These are phyloP conservation scores for Leucocoprinus leucothites DNA, from an alignment of 768 basidiomycete genomes.

Conservation along the genomic window DNA sequence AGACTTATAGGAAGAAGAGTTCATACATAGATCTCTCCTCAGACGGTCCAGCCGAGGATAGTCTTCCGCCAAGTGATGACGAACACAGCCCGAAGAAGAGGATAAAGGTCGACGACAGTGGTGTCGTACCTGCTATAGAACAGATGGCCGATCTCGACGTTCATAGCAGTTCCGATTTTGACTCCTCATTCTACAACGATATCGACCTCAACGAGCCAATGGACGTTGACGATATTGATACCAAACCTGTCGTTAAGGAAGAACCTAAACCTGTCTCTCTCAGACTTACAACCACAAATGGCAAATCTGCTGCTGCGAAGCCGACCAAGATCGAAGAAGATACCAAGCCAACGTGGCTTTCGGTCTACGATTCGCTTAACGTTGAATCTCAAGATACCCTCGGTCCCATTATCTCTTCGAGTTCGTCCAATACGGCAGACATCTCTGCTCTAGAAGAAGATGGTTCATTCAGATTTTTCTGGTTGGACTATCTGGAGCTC, in stretches of 20 bases:
- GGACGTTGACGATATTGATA: conserved; percentile 50
- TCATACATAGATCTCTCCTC: conserved; percentile 43
- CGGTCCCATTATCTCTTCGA: conserved; percentile 40
- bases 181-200: conserved; percentile 47
- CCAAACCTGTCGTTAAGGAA: conserved; percentile 31
- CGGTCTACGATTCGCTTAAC: conserved; percentile 68
- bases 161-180: conserved; percentile 44
- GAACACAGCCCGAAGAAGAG: conserved; percentile 73
- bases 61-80: conserved; percentile 55
- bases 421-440: conserved; percentile 34
- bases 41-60: conserved; percentile 40
- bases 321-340: conserved; percentile 48
- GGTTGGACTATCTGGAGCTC: conserved; percentile 92
- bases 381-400: conserved; percentile 60
- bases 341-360: conserved; percentile 61
- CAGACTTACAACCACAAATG: conserved; percentile 17
- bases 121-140: conserved; percentile 53
- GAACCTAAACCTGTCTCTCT: conserved; percentile 12
- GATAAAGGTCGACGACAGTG: conserved; percentile 39
- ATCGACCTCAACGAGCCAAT: conserved; percentile 63
- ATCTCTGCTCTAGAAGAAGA: conserved; percentile 74
- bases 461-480: conserved; percentile 87
- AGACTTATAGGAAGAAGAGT: conserved; percentile 30
- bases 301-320: conserved; percentile 17
- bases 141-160: conserved; percentile 59